Base-by-base conservation (phyloP, 2,329 filamentous ascomycete genomes). In the Aspergillus ochraceus region DNA sequence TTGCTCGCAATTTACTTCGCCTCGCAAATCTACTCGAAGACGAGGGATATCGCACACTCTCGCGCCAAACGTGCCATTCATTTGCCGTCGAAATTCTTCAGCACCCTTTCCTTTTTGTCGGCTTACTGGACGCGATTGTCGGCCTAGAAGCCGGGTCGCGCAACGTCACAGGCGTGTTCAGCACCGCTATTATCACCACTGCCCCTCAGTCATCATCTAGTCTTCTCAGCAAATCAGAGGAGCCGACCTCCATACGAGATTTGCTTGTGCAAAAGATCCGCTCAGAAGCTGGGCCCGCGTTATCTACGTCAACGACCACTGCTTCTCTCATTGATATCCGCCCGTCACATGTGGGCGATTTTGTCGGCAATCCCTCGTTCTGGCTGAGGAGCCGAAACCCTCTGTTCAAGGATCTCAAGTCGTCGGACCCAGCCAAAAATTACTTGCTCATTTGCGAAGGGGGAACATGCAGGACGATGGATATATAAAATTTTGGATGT, bases 31-130 rank as follows among this genome's bases (percentile, higher is more conserved):
- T 96, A 1, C 81, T 96, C 0, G 84, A 86, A 51, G 87, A 91
- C 64, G 78, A 86, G 2, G 74, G 76, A 2, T 93, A 91, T 70
- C 82, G 82, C 0, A 79, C 80, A 54, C 81, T 88, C 54, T 92
- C 92, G 0, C 84, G 85, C 54, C 85, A 90, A 65, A 95, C 92
- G 0, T 86, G 93, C 62, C 86, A 87, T 60, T 91, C 92, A 0
- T 99, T 99, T 66, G 91, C 96, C 67, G 89, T 90, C 0, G 95
- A 99, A 77, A 88, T 97, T 66, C 82, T 96, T 70, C 92, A 98
- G 74, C 92, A 98, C 68, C 92, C 95, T 0, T 96, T 95, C 82
- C 82, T 98, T 2, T 98, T 96, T 76, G 88, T 91, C 0, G 90
- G 90, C 4, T 82, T 98, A 67, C 82, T 98, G 68, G 85, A 86